Percentiles rank a stretch among this genome's conserved stretches.
Conservation (phyloP, 2,329 filamentous ascomycete species). For the Phymatotrichopsis omnivora region DNA sequence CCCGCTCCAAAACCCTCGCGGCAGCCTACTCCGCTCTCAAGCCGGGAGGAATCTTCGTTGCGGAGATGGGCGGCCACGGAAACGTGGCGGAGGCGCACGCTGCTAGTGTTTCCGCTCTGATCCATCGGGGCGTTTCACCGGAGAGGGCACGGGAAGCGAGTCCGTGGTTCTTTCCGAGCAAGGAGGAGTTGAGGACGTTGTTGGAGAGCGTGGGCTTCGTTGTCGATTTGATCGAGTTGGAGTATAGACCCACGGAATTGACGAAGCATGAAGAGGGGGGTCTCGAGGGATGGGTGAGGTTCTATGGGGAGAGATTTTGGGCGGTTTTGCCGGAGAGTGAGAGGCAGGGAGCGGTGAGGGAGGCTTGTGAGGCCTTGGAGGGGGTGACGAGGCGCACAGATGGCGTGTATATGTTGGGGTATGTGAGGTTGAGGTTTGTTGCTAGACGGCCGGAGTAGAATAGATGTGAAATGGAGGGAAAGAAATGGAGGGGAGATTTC, state of each 20-base stretch:
- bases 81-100: slow-evolving; percentile 28
- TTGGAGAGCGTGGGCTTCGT: slow-evolving; percentile 26
- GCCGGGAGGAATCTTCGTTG: slow-evolving; percentile 25
- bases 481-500: neutral
- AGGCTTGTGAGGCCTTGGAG: slow-evolving; percentile 25
- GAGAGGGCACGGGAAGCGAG: slow-evolving; percentile 11
- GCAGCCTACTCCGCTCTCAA: slow-evolving; percentile 9
- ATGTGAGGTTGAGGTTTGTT: slow-evolving; percentile 30
- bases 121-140: slow-evolving; percentile 15
- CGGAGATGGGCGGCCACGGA: slow-evolving; percentile 28
- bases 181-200: slow-evolving; percentile 13
- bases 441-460: slow-evolving; percentile 24
- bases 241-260: slow-evolving; percentile 28
- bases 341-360: slow-evolving; percentile 23
- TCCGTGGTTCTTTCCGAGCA: slow-evolving; percentile 29
- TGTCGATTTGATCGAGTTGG: slow-evolving; percentile 26
- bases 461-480: neutral
- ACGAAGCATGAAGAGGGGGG: slow-evolving; percentile 25
- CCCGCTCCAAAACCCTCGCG: slow-evolving; percentile 7
- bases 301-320: slow-evolving; percentile 30
- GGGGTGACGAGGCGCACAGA: slow-evolving; percentile 23
- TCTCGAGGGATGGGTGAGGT: slow-evolving; percentile 28
- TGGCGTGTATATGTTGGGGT: slow-evolving; percentile 27
- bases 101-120: slow-evolving; percentile 23
- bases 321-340: slow-evolving; percentile 14